Conservation (phyloP, 805 yeast species). For the Candida rishiriensis region DNA sequence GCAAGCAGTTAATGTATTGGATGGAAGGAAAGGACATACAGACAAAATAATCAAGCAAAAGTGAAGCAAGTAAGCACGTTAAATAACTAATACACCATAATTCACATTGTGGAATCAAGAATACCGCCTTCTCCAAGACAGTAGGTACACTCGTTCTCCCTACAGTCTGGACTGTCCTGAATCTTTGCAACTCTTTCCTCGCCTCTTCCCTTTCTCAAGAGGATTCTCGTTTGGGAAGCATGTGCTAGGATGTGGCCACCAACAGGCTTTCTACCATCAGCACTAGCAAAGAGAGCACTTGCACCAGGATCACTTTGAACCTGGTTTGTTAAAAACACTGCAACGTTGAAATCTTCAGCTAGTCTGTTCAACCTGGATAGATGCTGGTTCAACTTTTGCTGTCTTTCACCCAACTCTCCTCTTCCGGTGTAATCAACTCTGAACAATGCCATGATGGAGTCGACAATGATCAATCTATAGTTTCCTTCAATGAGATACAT, state of each 20-base stretch:
- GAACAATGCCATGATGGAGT: conserved; percentile 75
- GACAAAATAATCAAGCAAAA: not conserved
- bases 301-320: conserved; percentile 87
- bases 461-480: conserved; percentile 56
- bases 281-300: conserved; percentile 69
- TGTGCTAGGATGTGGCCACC: conserved; percentile 83
- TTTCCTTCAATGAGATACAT: conserved; percentile 63
- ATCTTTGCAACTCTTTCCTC: conserved; percentile 78
- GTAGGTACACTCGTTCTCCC: conserved; percentile 74
- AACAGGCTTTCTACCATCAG: conserved; percentile 80
- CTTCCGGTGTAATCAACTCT: conserved; percentile 77
- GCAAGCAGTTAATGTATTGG: too few relatives aligned
- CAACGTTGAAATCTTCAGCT: conserved; percentile 75
- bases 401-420: conserved; percentile 74
- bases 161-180: conserved; percentile 79
- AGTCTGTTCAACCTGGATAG: conserved; percentile 48
- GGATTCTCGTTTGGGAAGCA: conserved; percentile 72
- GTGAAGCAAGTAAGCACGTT: not conserved
- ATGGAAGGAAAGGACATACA: not conserved
- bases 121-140: conserved; percentile 49
- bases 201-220: conserved; percentile 70
- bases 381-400: conserved; percentile 61
- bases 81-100: too few relatives aligned
- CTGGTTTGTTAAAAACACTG: conserved; percentile 71
- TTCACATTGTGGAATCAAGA: conserved; percentile 7